Evolutionary conservation across 1,139 yeast genomes (phyloP).

Genomic region (Hansenula sp.): DNA sequence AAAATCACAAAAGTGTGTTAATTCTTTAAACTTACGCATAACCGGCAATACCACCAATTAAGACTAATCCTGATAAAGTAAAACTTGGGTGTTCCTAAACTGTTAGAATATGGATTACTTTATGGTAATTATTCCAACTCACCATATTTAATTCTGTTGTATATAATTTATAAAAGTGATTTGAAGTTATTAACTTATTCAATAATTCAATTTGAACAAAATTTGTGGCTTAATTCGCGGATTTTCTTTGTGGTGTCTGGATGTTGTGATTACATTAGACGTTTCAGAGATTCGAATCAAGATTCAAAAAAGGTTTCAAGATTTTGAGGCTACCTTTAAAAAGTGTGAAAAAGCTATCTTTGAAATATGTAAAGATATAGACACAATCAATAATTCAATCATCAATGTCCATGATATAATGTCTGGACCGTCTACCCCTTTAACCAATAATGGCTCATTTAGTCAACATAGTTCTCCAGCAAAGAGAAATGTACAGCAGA

Average conservation of each 20-base stretch:
- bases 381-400: neutral
- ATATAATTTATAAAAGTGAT: no score
- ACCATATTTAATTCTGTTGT: neutral
- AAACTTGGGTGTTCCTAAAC: conserved; percentile 70
- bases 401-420: neutral
- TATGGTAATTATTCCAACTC: neutral
- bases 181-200: no score
- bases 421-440: conserved; percentile 1
- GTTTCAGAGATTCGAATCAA: no score
- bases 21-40: conserved; percentile 33
- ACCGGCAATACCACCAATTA: conserved; percentile 73
- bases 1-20: no score
- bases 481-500: conserved; percentile 19
- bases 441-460: neutral
- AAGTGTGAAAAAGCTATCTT: neutral
- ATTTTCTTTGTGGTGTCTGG: neutral
- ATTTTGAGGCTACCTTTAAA: conserved; percentile 1
- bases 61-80: conserved; percentile 69
- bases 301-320: no score
- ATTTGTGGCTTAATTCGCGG: no score
- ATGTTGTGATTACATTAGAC: no score
- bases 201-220: no score
- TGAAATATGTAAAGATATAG: neutral
- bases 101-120: no score
- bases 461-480: neutral